A percentile compares a stretch with the other conserved stretches of the same genome.
phyloP scores from a whole-genome alignment of 2,329 filamentous ascomycete genomes.

The Botrytis porri region DNA sequence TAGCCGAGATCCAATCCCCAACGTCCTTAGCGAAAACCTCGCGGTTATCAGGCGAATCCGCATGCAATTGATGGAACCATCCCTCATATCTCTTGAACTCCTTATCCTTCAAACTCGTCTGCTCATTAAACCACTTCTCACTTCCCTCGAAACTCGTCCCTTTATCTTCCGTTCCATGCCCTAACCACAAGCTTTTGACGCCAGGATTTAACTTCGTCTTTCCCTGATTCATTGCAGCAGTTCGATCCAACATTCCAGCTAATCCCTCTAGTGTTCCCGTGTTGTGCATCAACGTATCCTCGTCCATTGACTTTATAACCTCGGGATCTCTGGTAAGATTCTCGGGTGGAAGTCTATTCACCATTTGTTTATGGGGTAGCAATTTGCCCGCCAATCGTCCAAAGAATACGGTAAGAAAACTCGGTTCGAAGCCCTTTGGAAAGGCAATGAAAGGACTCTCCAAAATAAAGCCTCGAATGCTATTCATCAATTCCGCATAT shows the following conservation, averaged over 20 bases:
- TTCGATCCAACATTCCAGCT: constrained; percentile 73
- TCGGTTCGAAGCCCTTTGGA: constrained; percentile 62
- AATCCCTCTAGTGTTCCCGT: constrained; percentile 83
- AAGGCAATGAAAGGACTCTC: constrained; percentile 80
- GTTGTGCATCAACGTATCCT: constrained; percentile 73
- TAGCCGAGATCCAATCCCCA: constrained; percentile 59
- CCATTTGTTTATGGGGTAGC: constrained; percentile 63
- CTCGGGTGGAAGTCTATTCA: constrained; percentile 57
- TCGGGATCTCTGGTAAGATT: constrained; percentile 66
- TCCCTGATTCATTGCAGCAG: constrained; percentile 56
- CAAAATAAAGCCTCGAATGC: constrained; percentile 70
- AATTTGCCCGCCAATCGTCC: constrained; percentile 67
- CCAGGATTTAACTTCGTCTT: constrained; percentile 49
- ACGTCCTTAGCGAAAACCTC: constrained; percentile 53
- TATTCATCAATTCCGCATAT: constrained; percentile 53
- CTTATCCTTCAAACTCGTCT: constrained; percentile 61
- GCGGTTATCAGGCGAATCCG: constrained; percentile 46
- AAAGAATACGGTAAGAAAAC: constrained; percentile 56
- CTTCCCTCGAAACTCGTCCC: constrained; percentile 64
- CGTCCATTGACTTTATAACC: constrained; percentile 56
- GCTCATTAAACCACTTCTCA: constrained; percentile 58
- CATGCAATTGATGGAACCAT: constrained; percentile 72
- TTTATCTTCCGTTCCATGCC: constrained; percentile 73
- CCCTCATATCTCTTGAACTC: constrained; percentile 72
- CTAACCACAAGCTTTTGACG: constrained; percentile 66